These are phyloP conservation scores for Hymenoscyphus linearis DNA, from an alignment of 2,329 filamentous ascomycete species.

Conservation along the genomic window DNA sequence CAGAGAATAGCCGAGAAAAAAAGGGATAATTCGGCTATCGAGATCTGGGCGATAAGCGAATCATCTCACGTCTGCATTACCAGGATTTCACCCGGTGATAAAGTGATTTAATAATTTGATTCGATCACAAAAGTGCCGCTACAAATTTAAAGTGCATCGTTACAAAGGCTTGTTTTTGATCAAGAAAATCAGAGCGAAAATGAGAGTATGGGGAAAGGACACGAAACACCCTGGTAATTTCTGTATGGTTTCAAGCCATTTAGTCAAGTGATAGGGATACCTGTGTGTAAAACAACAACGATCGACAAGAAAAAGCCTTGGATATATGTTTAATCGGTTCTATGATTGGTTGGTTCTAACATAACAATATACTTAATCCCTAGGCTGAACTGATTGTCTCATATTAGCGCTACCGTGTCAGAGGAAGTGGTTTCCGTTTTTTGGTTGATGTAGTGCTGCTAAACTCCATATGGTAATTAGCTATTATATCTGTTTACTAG, in stretches of 20 bases:
- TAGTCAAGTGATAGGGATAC: not conserved
- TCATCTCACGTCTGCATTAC: conserved; percentile 4
- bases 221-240: not conserved
- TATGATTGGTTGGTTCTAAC: too few species aligned
- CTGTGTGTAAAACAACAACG: not conserved
- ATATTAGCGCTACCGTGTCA: too few species aligned
- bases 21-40: conserved; percentile 3
- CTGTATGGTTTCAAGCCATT: not conserved
- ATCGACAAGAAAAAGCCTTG: not conserved
- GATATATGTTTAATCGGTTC: not conserved
- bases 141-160: not conserved
- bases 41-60: conserved; percentile 9
- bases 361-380: too few species aligned
- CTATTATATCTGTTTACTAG: too few species aligned
- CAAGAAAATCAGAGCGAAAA: not conserved
- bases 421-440: too few species aligned
- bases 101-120: conserved; percentile 6
- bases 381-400: too few species aligned
- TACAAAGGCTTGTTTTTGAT: conserved; percentile 3
- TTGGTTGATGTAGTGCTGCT: too few species aligned
- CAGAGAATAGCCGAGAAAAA: conserved; percentile 3
- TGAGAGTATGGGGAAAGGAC: not conserved
- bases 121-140: conserved; percentile 7
- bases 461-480: too few species aligned
- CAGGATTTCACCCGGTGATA: conserved; percentile 10